Conservation (phyloP, 257 asterid species). For the Jacaranda mimosifolia region DNA sequence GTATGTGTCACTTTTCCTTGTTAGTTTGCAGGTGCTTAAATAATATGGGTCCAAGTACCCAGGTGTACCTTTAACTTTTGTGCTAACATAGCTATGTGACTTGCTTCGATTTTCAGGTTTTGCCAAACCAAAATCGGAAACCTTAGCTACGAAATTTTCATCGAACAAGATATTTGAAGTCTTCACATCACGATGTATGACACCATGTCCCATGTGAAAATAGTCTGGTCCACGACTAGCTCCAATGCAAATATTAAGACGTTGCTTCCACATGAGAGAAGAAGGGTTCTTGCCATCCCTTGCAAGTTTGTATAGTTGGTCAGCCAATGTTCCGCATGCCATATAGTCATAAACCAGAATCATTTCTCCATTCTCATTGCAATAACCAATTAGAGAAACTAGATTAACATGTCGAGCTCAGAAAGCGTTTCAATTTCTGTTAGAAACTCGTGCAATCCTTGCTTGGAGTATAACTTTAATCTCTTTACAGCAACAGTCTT, state of each 20-base stretch:
- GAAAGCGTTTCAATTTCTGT: slow-evolving; percentile 63
- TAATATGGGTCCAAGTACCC: slow-evolving; percentile 71
- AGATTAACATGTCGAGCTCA: slow-evolving; percentile 55
- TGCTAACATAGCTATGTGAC: slow-evolving; percentile 53
- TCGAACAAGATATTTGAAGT: slow-evolving; percentile 62
- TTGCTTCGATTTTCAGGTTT: slow-evolving; percentile 48
- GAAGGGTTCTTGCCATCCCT: slow-evolving; percentile 15
- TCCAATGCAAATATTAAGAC: slow-evolving; percentile 61
- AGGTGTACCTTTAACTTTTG: slow-evolving; percentile 66
- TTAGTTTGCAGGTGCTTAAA: slow-evolving; percentile 50
- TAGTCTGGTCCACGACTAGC: slow-evolving; percentile 62
- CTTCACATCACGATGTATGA: slow-evolving; percentile 65
- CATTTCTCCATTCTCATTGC: slow-evolving; percentile 59
- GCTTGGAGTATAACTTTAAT: slow-evolving; percentile 47
- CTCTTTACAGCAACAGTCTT: slow-evolving; percentile 53
- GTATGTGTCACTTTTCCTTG: slow-evolving; percentile 40
- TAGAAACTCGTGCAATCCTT: slow-evolving; percentile 61
- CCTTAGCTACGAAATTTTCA: slow-evolving; percentile 52
- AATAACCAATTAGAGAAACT: slow-evolving; percentile 66
- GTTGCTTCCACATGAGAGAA: slow-evolving; percentile 55
- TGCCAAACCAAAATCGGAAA: slow-evolving; percentile 66
- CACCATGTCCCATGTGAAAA: slow-evolving; percentile 52
- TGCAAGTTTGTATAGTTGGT: slow-evolving; percentile 56
- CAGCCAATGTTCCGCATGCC: slow-evolving; percentile 60
- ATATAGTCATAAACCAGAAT: slow-evolving; percentile 62